These are phyloP conservation scores for Podaxis sp. DNA, from an alignment of 768 basidiomycete species.

Conservation along the genomic window DNA sequence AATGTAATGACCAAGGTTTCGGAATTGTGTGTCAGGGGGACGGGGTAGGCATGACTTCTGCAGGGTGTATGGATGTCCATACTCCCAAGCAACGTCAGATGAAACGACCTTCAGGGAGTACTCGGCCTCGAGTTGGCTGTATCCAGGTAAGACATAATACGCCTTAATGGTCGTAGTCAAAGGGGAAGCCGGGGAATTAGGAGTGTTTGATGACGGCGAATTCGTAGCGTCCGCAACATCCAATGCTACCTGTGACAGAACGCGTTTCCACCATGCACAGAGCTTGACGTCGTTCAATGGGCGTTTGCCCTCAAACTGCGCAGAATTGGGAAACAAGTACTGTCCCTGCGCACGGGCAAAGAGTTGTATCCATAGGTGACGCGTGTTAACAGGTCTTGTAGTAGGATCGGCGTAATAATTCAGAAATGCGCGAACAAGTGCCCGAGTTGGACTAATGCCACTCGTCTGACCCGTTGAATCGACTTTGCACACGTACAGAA, in stretches of 20 bases:
- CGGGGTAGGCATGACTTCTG: slow-evolving; percentile 49
- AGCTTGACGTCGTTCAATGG: slow-evolving; percentile 77
- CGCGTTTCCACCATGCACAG: slow-evolving; percentile 91
- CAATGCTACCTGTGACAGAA: slow-evolving; percentile 57
- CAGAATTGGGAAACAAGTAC: slow-evolving; percentile 92
- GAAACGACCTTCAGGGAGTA: slow-evolving; percentile 48
- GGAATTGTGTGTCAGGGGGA: slow-evolving; percentile 28
- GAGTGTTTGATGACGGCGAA: background rate
- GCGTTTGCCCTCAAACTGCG: slow-evolving; percentile 65
- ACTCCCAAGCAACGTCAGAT: slow-evolving; percentile 52
- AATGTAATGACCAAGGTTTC: slow-evolving; percentile 70
- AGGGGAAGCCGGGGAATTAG: background rate
- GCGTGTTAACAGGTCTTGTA: slow-evolving; percentile 59
- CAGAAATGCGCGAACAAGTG: slow-evolving; percentile 69
- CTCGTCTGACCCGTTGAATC: slow-evolving; percentile 84
- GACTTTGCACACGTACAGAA: slow-evolving; percentile 92
- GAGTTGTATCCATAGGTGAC: slow-evolving; percentile 76
- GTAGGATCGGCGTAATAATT: slow-evolving; percentile 58
- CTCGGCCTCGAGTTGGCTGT: slow-evolving; percentile 63
- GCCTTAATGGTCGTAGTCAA: slow-evolving; percentile 21
- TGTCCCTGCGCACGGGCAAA: slow-evolving; percentile 90
- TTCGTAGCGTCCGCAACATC: slow-evolving; percentile 32
- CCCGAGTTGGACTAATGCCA: slow-evolving; percentile 64
- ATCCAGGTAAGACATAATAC: slow-evolving; percentile 73
- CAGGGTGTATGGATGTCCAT: slow-evolving; percentile 78